Evolutionary conservation across 192 early-diverging fungal genomes (phyloP), one percentile per base, ranked within the genome.

Genomic region (Coemansia sp.): DNA sequence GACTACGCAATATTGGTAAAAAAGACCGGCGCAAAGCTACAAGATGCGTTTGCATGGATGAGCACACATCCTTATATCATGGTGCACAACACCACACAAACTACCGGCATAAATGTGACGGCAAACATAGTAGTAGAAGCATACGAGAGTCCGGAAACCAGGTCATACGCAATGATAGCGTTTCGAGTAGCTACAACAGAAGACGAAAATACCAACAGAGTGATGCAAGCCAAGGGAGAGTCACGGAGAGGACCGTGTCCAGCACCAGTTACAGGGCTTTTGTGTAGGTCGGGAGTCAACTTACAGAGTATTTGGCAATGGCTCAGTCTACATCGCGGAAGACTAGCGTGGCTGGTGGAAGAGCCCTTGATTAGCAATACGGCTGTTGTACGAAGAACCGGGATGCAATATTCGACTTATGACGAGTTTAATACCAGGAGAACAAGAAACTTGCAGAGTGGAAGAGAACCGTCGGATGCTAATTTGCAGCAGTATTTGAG

Each of bases 271-370:
- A 76, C 80, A 4, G 80, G 58, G 15, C 53, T 82, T 9, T 52
- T 82, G 43, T 74, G 74, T 28, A 51, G 66, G 3, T 66, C 74
- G 4, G 80, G 68, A 3, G 71, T 74, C 6, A 74, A 68, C 48
- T 39, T 82, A 1, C 64, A 77, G 43, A 74, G 74, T 55, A 59
- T 82, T 8, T 82, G 80, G 80, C 80, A 76, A 63, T 76, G 80
- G 80, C 74, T 82, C 22, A 69, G 57, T 20, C 45, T 76, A 20
- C 71, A 82, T 34, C 37, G 63, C 43, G 80, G 80, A 3, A 51
- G 69, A 0, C 58, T 82, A 6, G 80, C 74, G 0, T 71, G 70
- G 20, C 43, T 82, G 52, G 57, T 73, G 14, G 59, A 68, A 22
- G 79, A 68, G 71, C 79, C 71, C 2, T 22, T 67, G 9, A 60